A percentile compares a stretch with the other conserved stretches of the same genome.
These are phyloP conservation scores for Globisporangium parvum DNA, from an alignment of 352 stramenopile species.

Conservation along the genomic window DNA sequence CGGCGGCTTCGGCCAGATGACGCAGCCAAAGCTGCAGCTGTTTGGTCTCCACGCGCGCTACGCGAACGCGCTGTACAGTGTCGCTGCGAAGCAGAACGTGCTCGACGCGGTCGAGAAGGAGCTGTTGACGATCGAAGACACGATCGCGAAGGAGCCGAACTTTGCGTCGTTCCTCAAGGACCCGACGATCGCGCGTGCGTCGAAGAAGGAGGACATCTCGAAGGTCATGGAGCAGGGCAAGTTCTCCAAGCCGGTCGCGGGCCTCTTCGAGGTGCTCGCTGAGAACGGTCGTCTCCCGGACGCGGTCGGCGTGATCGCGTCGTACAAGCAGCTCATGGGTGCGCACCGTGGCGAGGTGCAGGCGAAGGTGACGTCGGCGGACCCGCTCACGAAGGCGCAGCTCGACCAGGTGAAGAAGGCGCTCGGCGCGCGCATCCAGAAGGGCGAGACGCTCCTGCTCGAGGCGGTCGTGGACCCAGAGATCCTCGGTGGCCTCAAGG, in stretches of 20 bases:
- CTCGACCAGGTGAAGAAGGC: constrained; percentile 92
- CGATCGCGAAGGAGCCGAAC: constrained; percentile 81
- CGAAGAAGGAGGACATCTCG: constrained; percentile 92
- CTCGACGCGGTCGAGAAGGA: constrained; percentile 85
- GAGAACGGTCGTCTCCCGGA: constrained; percentile 95
- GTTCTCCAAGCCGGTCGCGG: constrained; percentile 91
- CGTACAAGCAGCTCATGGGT: constrained; percentile 94
- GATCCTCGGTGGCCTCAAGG: constrained; percentile 95
- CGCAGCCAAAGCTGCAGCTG: constrained; percentile 90
- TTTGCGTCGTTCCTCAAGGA: constrained; percentile 95
- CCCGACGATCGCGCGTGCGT: constrained; percentile 92
- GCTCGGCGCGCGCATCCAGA: constrained; percentile 82
- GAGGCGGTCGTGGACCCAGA: constrained; percentile 90
- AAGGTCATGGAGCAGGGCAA: constrained; percentile 89
- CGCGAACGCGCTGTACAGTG: constrained; percentile 96
- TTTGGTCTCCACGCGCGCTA: constrained; percentile 96
- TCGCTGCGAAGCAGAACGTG: constrained; percentile 87
- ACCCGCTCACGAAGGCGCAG: constrained; percentile 90
- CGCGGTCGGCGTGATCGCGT: constrained; percentile 76
- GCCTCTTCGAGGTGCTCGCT: constrained; percentile 94
- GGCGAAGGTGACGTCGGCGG: constrained; percentile 95
- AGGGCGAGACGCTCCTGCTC: constrained; percentile 90
- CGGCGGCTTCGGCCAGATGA: constrained; percentile 73
- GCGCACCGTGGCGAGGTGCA: constrained; percentile 93
- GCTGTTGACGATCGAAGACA: constrained; percentile 77